phyloP scores from a whole-genome alignment of 1,139 yeast species.

The Geotrichum restrictum region DNA sequence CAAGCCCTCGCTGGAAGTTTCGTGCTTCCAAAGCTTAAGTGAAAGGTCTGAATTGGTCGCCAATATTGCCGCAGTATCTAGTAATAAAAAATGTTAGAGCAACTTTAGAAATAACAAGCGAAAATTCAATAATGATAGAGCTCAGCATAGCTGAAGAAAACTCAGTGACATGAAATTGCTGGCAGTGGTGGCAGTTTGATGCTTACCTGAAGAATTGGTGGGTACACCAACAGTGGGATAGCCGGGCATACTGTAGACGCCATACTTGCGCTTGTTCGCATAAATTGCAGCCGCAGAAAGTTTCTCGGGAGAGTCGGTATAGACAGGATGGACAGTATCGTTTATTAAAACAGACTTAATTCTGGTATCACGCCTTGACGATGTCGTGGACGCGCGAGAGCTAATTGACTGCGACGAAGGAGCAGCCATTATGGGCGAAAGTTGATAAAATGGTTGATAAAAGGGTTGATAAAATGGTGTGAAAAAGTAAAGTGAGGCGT shows the following conservation, averaged over 20 bases:
- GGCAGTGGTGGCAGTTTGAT: not conserved
- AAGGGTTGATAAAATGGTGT: not conserved
- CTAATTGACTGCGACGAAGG: constrained; percentile 17
- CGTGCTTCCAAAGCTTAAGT: constrained; percentile 39
- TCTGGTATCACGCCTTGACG: constrained; percentile 12
- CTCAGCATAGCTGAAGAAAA: not conserved
- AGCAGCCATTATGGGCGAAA: constrained; percentile 11
- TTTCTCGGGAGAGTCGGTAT: constrained; percentile 19
- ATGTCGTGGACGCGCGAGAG: constrained; percentile 3
- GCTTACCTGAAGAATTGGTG: constrained; percentile 30
- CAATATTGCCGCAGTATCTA: constrained; percentile 38
- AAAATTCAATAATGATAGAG: not conserved
- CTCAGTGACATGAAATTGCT: too few relatives aligned
- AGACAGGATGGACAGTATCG: constrained; percentile 17
- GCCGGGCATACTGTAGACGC: constrained; percentile 69
- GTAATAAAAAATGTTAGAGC: constrained; percentile 16
- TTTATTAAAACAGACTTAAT: constrained; percentile 20
- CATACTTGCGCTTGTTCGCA: constrained; percentile 72
- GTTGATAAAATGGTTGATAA: not conserved
- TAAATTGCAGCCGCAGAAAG: constrained; percentile 50
- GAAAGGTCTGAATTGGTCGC: constrained; percentile 38
- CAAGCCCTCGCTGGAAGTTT: constrained; percentile 35
- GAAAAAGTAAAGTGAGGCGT: not conserved
- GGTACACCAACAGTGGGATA: constrained; percentile 65
- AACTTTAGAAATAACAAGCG: not conserved